These are phyloP conservation scores for Starmerella bombicola DNA, from an alignment of 805 yeast genomes.

Conservation along the genomic window DNA sequence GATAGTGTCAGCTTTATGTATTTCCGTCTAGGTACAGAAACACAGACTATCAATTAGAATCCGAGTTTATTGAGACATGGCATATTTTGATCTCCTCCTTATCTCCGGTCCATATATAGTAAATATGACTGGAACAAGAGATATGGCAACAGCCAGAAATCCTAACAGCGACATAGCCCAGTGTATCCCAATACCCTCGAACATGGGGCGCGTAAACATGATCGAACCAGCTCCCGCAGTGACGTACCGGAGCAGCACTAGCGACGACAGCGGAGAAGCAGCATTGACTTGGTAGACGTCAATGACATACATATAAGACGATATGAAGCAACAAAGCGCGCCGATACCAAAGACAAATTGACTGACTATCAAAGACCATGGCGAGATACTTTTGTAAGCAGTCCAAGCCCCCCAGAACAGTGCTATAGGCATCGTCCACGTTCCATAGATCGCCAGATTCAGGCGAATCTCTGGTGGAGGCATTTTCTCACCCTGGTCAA, in stretches of 20 bases:
- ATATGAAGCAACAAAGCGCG: slow-evolving; percentile 11
- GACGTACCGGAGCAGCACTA: slow-evolving; percentile 12
- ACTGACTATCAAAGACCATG: slow-evolving; percentile 13
- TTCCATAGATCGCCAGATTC: slow-evolving; percentile 3
- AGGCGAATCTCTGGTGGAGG: slow-evolving; percentile 12
- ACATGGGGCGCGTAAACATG: slow-evolving; percentile 16
- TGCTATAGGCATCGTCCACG: slow-evolving; percentile 14
- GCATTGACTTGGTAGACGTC: slow-evolving; percentile 15
- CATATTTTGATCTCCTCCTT: slow-evolving; percentile 5
- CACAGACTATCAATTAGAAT: too few species aligned
- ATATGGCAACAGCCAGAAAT: slow-evolving; percentile 9
- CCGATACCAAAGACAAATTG: slow-evolving; percentile 15
- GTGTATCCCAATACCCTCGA: slow-evolving; percentile 7
- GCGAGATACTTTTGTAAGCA: slow-evolving; percentile 12
- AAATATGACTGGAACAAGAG: slow-evolving; percentile 7
- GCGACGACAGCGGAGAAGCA: slow-evolving; percentile 16
- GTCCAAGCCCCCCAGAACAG: slow-evolving; percentile 19
- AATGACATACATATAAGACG: slow-evolving; percentile 13
- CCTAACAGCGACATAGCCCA: slow-evolving; percentile 14
- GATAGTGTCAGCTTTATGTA: too few species aligned
- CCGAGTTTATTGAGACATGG: slow-evolving; percentile 9
- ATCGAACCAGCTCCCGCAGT: slow-evolving; percentile 14
- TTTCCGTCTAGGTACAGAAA: too few species aligned
- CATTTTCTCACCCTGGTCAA: not conserved
- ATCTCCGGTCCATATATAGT: slow-evolving; percentile 7